Percentiles rank a stretch among this genome's conserved stretches.
Conservation (phyloP, 805 yeast genomes). For the Schwanniomyces sp. region DNA sequence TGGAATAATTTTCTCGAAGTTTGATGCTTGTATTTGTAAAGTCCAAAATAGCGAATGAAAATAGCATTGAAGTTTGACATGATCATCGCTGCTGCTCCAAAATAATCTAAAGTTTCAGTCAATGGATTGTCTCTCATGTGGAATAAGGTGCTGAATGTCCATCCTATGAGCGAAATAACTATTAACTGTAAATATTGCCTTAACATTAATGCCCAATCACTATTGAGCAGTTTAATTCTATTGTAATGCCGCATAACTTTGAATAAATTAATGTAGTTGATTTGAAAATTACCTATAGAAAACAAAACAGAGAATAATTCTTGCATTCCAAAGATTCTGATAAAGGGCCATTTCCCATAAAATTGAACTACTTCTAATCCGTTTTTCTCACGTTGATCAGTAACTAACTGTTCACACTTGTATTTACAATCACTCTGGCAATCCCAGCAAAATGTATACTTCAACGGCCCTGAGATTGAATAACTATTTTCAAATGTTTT, state of each 20-base stretch:
- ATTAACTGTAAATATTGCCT: constrained; percentile 29
- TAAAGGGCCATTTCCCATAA: constrained; percentile 46
- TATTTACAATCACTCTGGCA: constrained; percentile 38
- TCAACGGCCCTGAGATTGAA: constrained; percentile 15
- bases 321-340: constrained; percentile 33
- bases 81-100: constrained; percentile 40
- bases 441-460: constrained; percentile 28
- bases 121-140: constrained; percentile 36
- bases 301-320: constrained; percentile 36
- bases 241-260: constrained; percentile 27
- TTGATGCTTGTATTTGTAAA: constrained; percentile 15
- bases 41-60: constrained; percentile 26
- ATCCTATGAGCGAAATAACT: constrained; percentile 30
- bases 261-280: constrained; percentile 26
- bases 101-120: constrained; percentile 43
- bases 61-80: constrained; percentile 36
- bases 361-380: constrained; percentile 36
- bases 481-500: constrained; percentile 10
- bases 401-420: constrained; percentile 37
- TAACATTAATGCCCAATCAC: constrained; percentile 20
- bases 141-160: constrained; percentile 38
- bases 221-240: constrained; percentile 13
- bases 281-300: constrained; percentile 35
- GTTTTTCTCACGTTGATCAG: constrained; percentile 15
- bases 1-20: constrained; percentile 16